A percentile compares a stretch with the other conserved stretches of the same genome.
Evolutionary conservation across 2,329 filamentous ascomycete genomes (phyloP).

Genomic region (Onygena corvina): DNA sequence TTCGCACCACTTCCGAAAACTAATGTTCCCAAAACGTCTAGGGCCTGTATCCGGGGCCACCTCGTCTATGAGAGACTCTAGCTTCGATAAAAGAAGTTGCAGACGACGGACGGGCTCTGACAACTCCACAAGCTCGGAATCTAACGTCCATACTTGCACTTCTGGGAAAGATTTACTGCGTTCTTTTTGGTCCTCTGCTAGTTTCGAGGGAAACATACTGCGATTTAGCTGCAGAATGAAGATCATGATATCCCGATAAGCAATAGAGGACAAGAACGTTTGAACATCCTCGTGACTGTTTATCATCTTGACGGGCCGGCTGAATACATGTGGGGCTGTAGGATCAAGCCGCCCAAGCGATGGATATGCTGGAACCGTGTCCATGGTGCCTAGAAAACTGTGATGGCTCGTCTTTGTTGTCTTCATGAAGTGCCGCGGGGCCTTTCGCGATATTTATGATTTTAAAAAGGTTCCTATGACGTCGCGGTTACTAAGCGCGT

Average conservation of each 20-base stretch:
- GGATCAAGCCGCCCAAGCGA: conserved; percentile 40
- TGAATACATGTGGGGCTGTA: conserved; percentile 46
- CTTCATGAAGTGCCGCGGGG: not conserved
- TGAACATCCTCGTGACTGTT: conserved; percentile 71
- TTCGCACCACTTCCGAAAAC: conserved; percentile 73
- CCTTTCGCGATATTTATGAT: not conserved
- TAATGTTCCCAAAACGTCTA: conserved; percentile 80
- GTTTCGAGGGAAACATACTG: conserved; percentile 62
- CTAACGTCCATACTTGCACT: conserved; percentile 41
- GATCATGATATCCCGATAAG: conserved; percentile 74
- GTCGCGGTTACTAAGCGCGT: conserved; percentile 4
- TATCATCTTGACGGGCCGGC: conserved; percentile 64
- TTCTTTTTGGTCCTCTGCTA: conserved; percentile 24
- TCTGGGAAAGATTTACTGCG: conserved; percentile 10
- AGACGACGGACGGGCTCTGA: conserved; percentile 52
- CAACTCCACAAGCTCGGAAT: conserved; percentile 33
- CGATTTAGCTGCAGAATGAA: conserved; percentile 87
- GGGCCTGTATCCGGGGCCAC: conserved; percentile 77
- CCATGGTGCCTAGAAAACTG: not conserved
- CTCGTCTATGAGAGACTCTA: conserved; percentile 59
- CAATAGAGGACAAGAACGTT: conserved; percentile 65
- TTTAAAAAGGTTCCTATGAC: not conserved
- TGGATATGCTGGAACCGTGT: conserved; percentile 15
- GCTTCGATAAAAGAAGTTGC: conserved; percentile 51
- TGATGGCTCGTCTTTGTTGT: not conserved